Evolutionary conservation across 2,329 filamentous ascomycete species (phyloP).

Genomic region (Pseudogymnoascus sp.): DNA sequence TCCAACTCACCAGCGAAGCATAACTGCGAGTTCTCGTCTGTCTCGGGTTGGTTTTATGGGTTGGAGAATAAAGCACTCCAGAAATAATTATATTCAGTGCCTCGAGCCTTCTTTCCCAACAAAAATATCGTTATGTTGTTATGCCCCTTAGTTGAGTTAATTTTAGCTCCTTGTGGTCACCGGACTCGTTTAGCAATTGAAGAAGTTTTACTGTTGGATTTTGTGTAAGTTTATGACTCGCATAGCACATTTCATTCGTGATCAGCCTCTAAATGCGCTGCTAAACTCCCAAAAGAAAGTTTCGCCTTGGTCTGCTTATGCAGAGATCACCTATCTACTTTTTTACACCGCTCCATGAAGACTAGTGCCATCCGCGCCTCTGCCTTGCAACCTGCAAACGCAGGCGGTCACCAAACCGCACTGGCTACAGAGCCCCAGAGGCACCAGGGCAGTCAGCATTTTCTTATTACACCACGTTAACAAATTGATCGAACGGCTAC

Average conservation of each 20-base stretch:
- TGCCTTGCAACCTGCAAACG: slow-evolving; percentile 3
- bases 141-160: slow-evolving; percentile 6
- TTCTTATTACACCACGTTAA: background rate
- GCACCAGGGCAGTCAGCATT: background rate
- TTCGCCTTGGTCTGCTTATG: slow-evolving; percentile 2
- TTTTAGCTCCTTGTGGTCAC: slow-evolving; percentile 9
- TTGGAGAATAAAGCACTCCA: background rate
- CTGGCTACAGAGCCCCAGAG: background rate
- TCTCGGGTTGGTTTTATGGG: background rate
- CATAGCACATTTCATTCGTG: slow-evolving; percentile 10
- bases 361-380: background rate
- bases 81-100: slow-evolving; percentile 5
- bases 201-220: slow-evolving; percentile 7
- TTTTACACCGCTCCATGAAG: slow-evolving; percentile 7
- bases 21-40: background rate
- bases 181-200: slow-evolving; percentile 6
- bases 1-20: slow-evolving; percentile 6
- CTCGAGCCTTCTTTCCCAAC: background rate
- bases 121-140: slow-evolving; percentile 5
- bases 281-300: slow-evolving; percentile 5
- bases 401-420: background rate
- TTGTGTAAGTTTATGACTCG: slow-evolving; percentile 10
- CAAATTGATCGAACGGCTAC: background rate
- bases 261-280: background rate
- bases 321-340: background rate